Conservation (phyloP, 148 eudicot genomes). For the Heliamphora exappendiculata region DNA sequence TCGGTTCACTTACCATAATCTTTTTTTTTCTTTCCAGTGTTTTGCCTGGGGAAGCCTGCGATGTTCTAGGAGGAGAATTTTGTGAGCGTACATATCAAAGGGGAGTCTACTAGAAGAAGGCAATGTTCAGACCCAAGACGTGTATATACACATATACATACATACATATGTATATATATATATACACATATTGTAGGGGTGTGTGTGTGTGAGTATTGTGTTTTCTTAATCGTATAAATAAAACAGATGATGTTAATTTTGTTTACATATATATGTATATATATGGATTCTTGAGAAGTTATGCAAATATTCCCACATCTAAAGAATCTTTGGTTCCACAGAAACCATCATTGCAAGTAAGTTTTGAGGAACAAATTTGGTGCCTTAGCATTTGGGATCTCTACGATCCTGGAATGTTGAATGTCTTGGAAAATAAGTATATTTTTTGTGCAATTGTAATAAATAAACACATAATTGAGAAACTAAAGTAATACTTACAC, state of each 20-base stretch:
- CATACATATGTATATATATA: background rate
- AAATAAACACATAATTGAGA: too few species aligned
- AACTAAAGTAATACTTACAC: too few species aligned
- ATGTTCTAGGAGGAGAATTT: constrained; percentile 75
- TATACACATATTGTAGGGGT: too few species aligned
- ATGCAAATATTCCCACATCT: too few species aligned
- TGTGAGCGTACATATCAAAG: constrained; percentile 37
- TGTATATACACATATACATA: background rate
- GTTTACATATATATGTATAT: background rate
- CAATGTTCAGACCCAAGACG: background rate
- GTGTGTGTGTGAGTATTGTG: too few species aligned
- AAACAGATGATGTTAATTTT: background rate
- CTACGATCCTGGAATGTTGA: too few species aligned
- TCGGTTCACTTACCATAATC: too few species aligned
- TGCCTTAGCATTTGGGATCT: too few species aligned
- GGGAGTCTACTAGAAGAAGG: constrained; percentile 28
- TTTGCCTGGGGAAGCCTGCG: constrained; percentile 55
- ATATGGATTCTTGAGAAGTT: background rate
- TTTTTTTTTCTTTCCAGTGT: constrained; percentile 28
- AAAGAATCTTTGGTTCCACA: too few species aligned
- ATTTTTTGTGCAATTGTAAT: too few species aligned
- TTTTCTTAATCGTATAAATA: too few species aligned
- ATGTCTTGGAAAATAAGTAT: too few species aligned
- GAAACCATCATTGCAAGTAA: background rate
- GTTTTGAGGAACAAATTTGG: background rate